Base-by-base conservation (phyloP, 768 basidiomycete species). In the Termitomyces sp. region DNA sequence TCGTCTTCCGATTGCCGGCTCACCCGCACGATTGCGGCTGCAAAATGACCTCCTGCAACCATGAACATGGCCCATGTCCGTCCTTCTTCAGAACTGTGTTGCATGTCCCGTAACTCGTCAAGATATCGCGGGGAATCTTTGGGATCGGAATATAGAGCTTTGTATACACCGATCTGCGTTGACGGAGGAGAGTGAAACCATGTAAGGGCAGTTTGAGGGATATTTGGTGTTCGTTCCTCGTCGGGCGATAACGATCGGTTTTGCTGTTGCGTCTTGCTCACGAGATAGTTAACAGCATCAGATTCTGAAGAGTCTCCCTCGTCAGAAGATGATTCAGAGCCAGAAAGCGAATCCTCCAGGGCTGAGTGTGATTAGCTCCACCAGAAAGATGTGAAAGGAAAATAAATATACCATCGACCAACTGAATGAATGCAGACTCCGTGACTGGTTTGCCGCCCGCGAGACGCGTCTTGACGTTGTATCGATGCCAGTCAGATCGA, bases 31-130 rank as follows among this genome's bases (percentile, higher is more conserved):
- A 99, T 78, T 55, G 94, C 88, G 26, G 96, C 97, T 14, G 97
- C 97, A 72, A 99, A 98, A 70, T 99, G 97, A 11, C 97, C 97
- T 21, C 97, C 95, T 0, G 97, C 97, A 41, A 89, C 85, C 94
- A 98, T 97, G 64, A 99, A 89, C 79, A 98, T 71, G 0, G 94
- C 91, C 90, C 95, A 96, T 57, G 82, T 88, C 40, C 94, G 77
- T 15, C 85, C 91, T 17, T 77, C 72, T 14, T 73, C 70, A 12
- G 72, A 68, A 8, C 73, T 70, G 5, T 63, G 63, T 67, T 94
- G 94, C 76, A 94, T 78, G n/a, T 71, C 71, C 60, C 73, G 79
- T 21, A 95, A 71, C 58, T 85, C 83, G 1, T 78, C 63, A 9
- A 94, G 70, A 66, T 89, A 86, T 0, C 70, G 62, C 5, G 75